phyloP scores from a whole-genome alignment of 176 grass and related monocot species.

The Areca catechu region DNA sequence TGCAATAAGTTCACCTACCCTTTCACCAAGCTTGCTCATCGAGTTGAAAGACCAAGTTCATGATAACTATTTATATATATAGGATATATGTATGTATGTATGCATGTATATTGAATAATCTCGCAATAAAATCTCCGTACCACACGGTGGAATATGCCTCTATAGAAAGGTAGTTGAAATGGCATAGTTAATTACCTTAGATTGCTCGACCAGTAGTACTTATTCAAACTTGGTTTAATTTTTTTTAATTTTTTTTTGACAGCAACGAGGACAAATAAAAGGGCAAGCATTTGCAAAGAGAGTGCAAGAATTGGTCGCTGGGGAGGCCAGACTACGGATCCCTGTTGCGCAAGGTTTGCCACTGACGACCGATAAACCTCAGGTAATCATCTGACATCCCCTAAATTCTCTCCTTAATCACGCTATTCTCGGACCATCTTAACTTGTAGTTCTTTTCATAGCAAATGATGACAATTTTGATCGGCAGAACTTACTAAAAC shows the following conservation, averaged over 20 bases:
- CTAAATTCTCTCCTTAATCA: neutral
- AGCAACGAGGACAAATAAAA: conserved; percentile 35
- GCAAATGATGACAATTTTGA: neutral
- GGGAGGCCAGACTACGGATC: conserved; percentile 33
- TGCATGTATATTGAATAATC: too few relatives aligned
- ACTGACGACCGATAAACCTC: conserved; percentile 22
- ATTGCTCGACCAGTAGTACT: neutral
- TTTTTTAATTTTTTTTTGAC: neutral
- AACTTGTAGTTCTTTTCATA: too few relatives aligned
- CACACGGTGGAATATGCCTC: too few relatives aligned
- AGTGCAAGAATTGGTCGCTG: conserved; percentile 14
- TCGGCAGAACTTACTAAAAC: conserved; percentile 19
- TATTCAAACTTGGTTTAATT: neutral
- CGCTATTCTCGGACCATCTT: too few relatives aligned
- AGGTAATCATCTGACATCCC: neutral
- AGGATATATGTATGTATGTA: too few relatives aligned
- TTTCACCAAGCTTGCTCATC: too few relatives aligned
- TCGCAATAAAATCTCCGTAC: too few relatives aligned
- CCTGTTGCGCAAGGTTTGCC: conserved; percentile 35
- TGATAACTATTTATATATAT: too few relatives aligned
- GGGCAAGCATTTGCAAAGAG: conserved; percentile 35
- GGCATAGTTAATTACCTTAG: neutral
- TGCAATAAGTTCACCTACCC: too few relatives aligned
- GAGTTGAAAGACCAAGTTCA: too few relatives aligned
- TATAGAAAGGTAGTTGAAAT: too few relatives aligned